Conservation (phyloP, 1,139 yeast species). For the Hanseniaspora sp. region DNA sequence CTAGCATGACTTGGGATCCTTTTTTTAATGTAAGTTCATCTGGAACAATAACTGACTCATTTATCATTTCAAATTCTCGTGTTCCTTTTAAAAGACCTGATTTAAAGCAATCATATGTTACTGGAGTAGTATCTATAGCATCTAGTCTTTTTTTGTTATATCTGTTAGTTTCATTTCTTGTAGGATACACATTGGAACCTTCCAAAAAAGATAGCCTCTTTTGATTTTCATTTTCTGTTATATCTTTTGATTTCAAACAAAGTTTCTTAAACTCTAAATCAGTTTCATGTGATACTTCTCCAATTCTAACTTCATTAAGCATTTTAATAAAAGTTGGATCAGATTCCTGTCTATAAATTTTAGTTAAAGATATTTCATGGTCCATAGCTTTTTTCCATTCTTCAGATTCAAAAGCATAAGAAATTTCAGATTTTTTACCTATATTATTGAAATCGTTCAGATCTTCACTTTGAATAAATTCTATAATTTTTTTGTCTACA, state of each 20-base stretch:
- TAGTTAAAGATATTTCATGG: conserved; percentile 56
- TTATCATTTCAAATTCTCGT: not conserved
- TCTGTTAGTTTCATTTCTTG: not conserved
- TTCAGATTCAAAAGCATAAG: conserved; percentile 68
- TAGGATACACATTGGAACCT: not conserved
- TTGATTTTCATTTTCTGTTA: too few relatives aligned
- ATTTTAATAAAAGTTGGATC: conserved; percentile 66
- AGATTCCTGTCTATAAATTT: conserved; percentile 86
- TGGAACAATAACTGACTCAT: conserved; percentile 30
- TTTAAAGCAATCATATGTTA: not conserved
- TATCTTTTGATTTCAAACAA: not conserved
- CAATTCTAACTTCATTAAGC: conserved; percentile 80
- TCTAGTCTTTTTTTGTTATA: not conserved
- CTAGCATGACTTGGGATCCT: conserved; percentile 93
- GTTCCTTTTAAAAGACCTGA: not conserved
- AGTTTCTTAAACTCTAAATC: conserved; percentile 28
- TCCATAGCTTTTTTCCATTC: conserved; percentile 62
- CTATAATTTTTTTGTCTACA: conserved; percentile 29
- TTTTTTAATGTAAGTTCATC: conserved; percentile 49
- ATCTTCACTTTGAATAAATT: not conserved
- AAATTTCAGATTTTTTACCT: not conserved
- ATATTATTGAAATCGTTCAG: not conserved
- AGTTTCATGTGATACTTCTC: conserved; percentile 48
- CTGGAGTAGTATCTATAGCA: not conserved
- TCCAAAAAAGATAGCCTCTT: not conserved